Evolutionary conservation across 768 basidiomycete genomes (phyloP).

Genomic region (Russula sp.): DNA sequence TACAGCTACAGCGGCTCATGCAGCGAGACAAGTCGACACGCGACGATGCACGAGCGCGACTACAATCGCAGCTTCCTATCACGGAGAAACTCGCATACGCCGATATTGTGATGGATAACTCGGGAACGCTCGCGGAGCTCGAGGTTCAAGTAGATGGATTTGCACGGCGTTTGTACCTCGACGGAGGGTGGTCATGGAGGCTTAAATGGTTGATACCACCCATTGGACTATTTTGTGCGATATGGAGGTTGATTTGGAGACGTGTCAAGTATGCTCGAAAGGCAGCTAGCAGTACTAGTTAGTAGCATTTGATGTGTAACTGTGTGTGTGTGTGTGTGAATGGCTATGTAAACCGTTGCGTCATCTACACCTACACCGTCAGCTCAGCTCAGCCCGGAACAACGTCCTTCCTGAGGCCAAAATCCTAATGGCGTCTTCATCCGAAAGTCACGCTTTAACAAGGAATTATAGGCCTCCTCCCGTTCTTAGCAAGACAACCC

Average conservation of each 20-base stretch:
- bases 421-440: not conserved
- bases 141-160: slow-evolving; percentile 46
- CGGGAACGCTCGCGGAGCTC: slow-evolving; percentile 65
- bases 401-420: too few species aligned
- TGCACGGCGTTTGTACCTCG: slow-evolving; percentile 36
- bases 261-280: slow-evolving; percentile 24
- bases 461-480: slow-evolving; percentile 38
- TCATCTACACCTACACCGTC: too few species aligned
- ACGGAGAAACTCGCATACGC: slow-evolving; percentile 77
- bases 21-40: slow-evolving; percentile 59
- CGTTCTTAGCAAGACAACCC: slow-evolving; percentile 42
- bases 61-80: slow-evolving; percentile 78
- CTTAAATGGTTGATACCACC: slow-evolving; percentile 61
- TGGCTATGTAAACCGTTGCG: too few species aligned
- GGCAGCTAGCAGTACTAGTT: not conserved
- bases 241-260: slow-evolving; percentile 36
- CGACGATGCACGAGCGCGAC: slow-evolving; percentile 65
- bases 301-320: too few species aligned
- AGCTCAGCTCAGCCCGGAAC: too few species aligned
- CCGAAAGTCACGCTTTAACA: slow-evolving; percentile 53
- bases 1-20: slow-evolving; percentile 83
- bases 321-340: too few species aligned
- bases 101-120: slow-evolving; percentile 85
- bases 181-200: slow-evolving; percentile 53
- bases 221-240: slow-evolving; percentile 42